A percentile compares a stretch with the other conserved stretches of the same genome.
Evolutionary conservation across 192 early-diverging fungal genomes (phyloP).

Genomic region (Gonapodya sp.): DNA sequence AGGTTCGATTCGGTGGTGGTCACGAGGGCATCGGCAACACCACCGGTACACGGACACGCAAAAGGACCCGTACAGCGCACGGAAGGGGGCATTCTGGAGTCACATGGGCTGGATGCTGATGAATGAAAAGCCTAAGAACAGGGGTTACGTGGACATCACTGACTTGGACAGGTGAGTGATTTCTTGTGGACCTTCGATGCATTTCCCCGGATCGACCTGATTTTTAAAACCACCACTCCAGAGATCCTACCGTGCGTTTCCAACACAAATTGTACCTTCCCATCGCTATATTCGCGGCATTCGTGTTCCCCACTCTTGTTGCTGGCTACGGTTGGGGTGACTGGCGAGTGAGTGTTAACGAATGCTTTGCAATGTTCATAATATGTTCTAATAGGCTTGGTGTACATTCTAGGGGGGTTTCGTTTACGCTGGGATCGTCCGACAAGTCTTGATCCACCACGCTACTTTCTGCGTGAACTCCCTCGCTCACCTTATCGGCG

Average conservation of each 20-base stretch:
- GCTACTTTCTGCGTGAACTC: conserved; percentile 84
- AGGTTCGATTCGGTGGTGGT: conserved; percentile 82
- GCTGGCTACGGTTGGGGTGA: conserved; percentile 78
- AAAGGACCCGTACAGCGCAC: conserved; percentile 72
- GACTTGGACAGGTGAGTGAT: conserved; percentile 27
- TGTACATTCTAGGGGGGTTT: conserved; percentile 44
- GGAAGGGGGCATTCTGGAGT: conserved; percentile 68
- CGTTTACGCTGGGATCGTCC: conserved; percentile 62
- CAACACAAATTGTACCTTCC: conserved; percentile 69
- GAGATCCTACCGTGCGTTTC: conserved; percentile 57
- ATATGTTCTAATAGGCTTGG: neutral
- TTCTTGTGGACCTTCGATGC: neutral
- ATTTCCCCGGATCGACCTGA: neutral
- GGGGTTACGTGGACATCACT: conserved; percentile 71
- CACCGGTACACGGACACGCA: conserved; percentile 81
- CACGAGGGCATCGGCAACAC: conserved; percentile 74
- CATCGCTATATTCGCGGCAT: conserved; percentile 60
- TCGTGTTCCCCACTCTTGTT: conserved; percentile 73
- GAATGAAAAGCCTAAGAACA: conserved; percentile 58
- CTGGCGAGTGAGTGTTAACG: conserved; percentile 30
- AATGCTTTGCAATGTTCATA: neutral
- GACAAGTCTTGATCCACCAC: conserved; percentile 73
- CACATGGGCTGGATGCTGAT: conserved; percentile 84
- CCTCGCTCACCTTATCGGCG: conserved; percentile 68
- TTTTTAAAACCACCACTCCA: conserved; percentile 36